Evolutionary conservation across 2,329 filamentous ascomycete species (phyloP).

Genomic region (Cladosporium sp.): DNA sequence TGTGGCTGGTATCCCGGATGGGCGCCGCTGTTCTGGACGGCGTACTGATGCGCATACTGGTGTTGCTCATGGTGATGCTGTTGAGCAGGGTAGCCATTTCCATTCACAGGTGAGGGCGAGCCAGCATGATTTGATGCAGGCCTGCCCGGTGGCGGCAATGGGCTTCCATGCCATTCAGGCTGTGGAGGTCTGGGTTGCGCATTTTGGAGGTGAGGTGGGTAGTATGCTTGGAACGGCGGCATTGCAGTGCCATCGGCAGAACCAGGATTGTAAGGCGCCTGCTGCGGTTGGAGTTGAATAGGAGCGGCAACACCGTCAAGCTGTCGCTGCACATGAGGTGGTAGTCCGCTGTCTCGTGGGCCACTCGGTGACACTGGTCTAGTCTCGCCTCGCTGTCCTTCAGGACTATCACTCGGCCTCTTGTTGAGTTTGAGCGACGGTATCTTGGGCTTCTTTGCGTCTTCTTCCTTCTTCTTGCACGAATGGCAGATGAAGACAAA

Average conservation of each 20-base stretch:
- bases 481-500: constrained; percentile 84
- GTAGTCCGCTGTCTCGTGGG: constrained; percentile 22
- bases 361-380: constrained; percentile 16
- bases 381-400: constrained; percentile 22
- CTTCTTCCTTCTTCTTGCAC: constrained; percentile 69
- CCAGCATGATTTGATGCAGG: constrained; percentile 25
- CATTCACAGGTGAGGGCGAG: constrained; percentile 27
- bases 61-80: constrained; percentile 53
- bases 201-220: constrained; percentile 14
- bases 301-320: constrained; percentile 24
- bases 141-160: constrained; percentile 27
- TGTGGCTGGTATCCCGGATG: constrained; percentile 24
- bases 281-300: constrained; percentile 13
- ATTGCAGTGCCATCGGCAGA: not conserved
- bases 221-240: constrained; percentile 12
- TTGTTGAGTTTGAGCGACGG: constrained; percentile 59
- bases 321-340: constrained; percentile 31
- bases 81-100: constrained; percentile 21
- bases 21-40: constrained; percentile 31
- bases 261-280: not conserved
- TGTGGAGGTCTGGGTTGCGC: constrained; percentile 27
- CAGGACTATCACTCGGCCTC: constrained; percentile 28
- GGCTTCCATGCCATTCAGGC: constrained; percentile 32
- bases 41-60: constrained; percentile 40
- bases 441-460: constrained; percentile 61